Evolutionary conservation across 2,329 filamentous ascomycete genomes (phyloP).

Genomic region (Cordyceps militaris): DNA sequence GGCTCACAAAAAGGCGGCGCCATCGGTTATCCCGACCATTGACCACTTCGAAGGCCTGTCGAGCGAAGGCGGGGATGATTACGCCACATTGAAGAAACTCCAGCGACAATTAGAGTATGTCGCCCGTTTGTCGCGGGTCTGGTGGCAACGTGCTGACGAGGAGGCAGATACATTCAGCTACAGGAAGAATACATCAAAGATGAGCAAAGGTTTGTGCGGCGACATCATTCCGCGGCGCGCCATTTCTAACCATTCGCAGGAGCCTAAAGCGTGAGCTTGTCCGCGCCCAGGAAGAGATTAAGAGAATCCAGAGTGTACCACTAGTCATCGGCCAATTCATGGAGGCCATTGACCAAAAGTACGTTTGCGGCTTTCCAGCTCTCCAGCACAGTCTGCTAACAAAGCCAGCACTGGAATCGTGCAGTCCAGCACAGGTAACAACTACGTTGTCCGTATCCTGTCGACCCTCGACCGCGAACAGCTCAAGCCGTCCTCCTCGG

Average conservation of each 20-base stretch:
- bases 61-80: conserved; percentile 81
- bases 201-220: conserved; percentile 68
- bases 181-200: conserved; percentile 99
- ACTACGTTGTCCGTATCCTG: conserved; percentile 97
- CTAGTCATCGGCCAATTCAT: conserved; percentile 99
- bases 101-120: conserved; percentile 89
- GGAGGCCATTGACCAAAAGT: conserved; percentile 99
- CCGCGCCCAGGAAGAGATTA: conserved; percentile 97
- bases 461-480: conserved; percentile 97
- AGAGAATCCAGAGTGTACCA: conserved; percentile 96
- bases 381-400: not conserved
- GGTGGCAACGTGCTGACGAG: conserved; percentile 19
- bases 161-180: conserved; percentile 75
- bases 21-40: conserved; percentile 79
- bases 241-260: conserved; percentile 37
- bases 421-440: conserved; percentile 94
- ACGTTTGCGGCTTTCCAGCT: conserved; percentile 27
- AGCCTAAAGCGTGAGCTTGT: conserved; percentile 96
- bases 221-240: not conserved
- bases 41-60: conserved; percentile 81
- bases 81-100: conserved; percentile 91
- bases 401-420: conserved; percentile 81
- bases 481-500: conserved; percentile 94
- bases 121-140: not conserved
- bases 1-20: conserved; percentile 73